A percentile compares a stretch with the other conserved stretches of the same genome.
Conservation (phyloP, 1,139 yeast genomes). For the Blastobotrys proliferans region DNA sequence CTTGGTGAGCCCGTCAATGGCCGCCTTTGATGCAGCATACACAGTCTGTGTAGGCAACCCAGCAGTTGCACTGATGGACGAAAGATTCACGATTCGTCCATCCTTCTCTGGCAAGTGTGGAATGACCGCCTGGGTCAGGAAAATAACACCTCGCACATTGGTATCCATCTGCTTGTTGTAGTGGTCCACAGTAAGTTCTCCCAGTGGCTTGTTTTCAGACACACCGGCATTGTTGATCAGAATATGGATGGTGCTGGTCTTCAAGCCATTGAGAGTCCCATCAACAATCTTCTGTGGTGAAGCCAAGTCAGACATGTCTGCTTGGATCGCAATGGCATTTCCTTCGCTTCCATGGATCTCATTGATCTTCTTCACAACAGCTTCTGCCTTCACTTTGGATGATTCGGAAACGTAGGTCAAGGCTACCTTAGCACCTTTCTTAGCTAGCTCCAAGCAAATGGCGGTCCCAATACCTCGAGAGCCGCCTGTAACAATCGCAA, state of each 20-base stretch:
- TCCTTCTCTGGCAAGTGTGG: constrained; percentile 19
- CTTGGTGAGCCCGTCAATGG: constrained; percentile 54
- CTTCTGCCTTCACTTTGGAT: constrained; percentile 14
- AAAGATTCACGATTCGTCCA: constrained; percentile 48
- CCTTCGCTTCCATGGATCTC: constrained; percentile 14
- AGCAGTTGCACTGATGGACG: constrained; percentile 52
- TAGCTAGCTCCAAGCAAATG: constrained; percentile 30
- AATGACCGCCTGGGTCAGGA: constrained; percentile 22
- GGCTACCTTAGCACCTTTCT: constrained; percentile 27
- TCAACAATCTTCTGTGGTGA: constrained; percentile 14
- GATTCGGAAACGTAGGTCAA: constrained; percentile 28
- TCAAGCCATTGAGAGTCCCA: constrained; percentile 24
- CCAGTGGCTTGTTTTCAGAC: constrained; percentile 15
- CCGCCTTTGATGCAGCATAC: constrained; percentile 67
- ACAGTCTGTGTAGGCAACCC: constrained; percentile 53
- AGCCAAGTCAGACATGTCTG: constrained; percentile 28
- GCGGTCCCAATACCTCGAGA: constrained; percentile 31
- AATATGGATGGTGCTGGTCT: constrained; percentile 45
- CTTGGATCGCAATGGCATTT: constrained; percentile 29
- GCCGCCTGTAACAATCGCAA: constrained; percentile 28
- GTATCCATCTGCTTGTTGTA: constrained; percentile 19
- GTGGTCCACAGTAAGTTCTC: constrained; percentile 13
- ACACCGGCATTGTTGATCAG: constrained; percentile 81
- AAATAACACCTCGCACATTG: constrained; percentile 25
- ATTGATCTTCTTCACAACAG: constrained; percentile 30